A percentile compares a stretch with the other conserved stretches of the same genome.
These are phyloP conservation scores for Oryza longistaminata DNA, from an alignment of 176 grass and related monocot genomes.

Conservation along the genomic window DNA sequence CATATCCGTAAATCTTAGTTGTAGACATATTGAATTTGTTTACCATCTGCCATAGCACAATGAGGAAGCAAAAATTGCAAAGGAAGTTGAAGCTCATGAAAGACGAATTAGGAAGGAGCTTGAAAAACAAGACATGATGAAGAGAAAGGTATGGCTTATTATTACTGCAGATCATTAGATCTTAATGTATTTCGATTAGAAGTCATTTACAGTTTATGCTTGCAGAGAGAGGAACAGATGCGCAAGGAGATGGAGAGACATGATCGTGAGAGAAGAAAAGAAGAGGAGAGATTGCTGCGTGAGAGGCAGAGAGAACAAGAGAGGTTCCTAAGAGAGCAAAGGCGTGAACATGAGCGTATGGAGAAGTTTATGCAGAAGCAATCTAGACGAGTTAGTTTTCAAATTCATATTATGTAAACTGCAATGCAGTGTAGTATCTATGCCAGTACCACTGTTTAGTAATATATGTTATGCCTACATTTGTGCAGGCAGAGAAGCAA, in stretches of 20 bases:
- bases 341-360: constrained; percentile 79
- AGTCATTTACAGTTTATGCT: constrained; percentile 34
- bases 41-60: constrained; percentile 49
- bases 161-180: constrained; percentile 30
- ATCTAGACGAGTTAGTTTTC: constrained; percentile 68
- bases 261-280: constrained; percentile 94
- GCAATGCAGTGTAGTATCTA: constrained; percentile 26
- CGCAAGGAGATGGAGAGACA: constrained; percentile 94
- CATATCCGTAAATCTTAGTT: constrained; percentile 24
- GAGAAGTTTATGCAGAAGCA: constrained; percentile 90
- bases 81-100: constrained; percentile 98
- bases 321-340: constrained; percentile 83
- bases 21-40: constrained; percentile 30
- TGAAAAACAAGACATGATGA: constrained; percentile 95
- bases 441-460: constrained; percentile 4
- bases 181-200: constrained; percentile 13
- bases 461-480: constrained; percentile 17
- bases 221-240: constrained; percentile 88
- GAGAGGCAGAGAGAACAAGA: constrained; percentile 95
- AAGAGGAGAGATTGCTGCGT: constrained; percentile 86
- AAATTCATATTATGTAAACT: constrained; percentile 28
- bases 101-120: constrained; percentile 93
- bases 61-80: constrained; percentile 95
- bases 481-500: constrained; percentile 79
- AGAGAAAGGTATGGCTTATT: constrained; percentile 69